Evolutionary conservation across 306 rosid species (phyloP).

Genomic region (Trichosanthes truncata): DNA sequence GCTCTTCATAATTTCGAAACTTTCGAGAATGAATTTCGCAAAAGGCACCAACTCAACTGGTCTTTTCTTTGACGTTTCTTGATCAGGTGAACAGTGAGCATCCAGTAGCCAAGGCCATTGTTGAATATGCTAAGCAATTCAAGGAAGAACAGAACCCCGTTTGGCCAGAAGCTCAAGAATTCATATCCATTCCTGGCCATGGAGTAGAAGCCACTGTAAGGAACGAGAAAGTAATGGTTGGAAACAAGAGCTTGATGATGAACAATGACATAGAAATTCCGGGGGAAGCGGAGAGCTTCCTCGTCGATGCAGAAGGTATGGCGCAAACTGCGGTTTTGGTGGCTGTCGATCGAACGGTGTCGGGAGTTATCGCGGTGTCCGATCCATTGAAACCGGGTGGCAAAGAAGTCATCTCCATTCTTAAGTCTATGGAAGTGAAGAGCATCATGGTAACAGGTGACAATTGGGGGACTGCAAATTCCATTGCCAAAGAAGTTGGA

Average conservation of each 20-base stretch:
- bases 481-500: conserved; percentile 67
- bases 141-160: conserved; percentile 34
- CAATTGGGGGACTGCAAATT: conserved; percentile 86
- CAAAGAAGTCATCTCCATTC: conserved; percentile 54
- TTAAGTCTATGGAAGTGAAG: conserved; percentile 56
- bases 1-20: no score
- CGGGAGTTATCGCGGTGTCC: conserved; percentile 60
- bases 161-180: conserved; percentile 57
- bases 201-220: conserved; percentile 52
- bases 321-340: conserved; percentile 73
- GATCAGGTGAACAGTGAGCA: conserved; percentile 83
- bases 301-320: conserved; percentile 48
- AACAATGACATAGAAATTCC: conserved; percentile 38
- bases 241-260: conserved; percentile 64
- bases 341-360: conserved; percentile 42
- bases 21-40: not conserved
- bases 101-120: conserved; percentile 73
- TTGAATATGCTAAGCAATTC: conserved; percentile 50
- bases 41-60: not conserved
- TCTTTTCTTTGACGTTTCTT: not conserved
- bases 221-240: conserved; percentile 22
- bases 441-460: conserved; percentile 86
- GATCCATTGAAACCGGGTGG: conserved; percentile 75
- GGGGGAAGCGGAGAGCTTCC: conserved; percentile 38
- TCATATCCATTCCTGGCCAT: conserved; percentile 60